These are phyloP conservation scores for Xerocomellus intermedius DNA, from an alignment of 768 basidiomycete species.

Conservation along the genomic window DNA sequence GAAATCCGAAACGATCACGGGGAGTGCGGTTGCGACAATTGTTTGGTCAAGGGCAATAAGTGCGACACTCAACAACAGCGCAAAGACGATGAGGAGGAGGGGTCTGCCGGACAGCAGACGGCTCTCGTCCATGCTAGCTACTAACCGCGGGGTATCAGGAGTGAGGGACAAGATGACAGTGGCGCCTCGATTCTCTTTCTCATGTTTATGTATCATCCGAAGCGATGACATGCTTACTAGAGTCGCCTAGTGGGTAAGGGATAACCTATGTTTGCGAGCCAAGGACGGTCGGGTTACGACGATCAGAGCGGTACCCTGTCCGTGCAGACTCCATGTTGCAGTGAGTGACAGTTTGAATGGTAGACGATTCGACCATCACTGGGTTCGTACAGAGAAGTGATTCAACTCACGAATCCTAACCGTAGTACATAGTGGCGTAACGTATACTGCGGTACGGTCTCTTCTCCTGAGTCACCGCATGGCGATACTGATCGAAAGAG, in stretches of 20 bases:
- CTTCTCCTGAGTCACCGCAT: no score
- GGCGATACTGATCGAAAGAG: no score
- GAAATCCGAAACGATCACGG: constrained; percentile 24
- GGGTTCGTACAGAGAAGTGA: neutral
- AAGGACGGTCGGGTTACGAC: neutral
- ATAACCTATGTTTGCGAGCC: neutral
- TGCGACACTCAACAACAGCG: constrained; percentile 7
- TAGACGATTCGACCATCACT: neutral
- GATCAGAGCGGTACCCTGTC: no score
- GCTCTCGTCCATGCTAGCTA: constrained; percentile 2
- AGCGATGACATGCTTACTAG: no score
- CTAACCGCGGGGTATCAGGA: neutral
- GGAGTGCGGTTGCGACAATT: constrained; percentile 61
- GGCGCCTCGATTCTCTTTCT: neutral
- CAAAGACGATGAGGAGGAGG: constrained; percentile 1
- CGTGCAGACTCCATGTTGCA: neutral
- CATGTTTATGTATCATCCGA: no score
- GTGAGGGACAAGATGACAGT: neutral
- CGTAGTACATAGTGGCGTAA: no score
- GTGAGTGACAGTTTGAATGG: neutral
- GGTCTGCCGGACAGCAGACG: constrained; percentile 6
- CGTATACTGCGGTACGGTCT: no score
- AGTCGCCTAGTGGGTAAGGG: no score
- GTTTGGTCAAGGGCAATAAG: constrained; percentile 32
- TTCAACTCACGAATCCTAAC: neutral